Evolutionary conservation across 1,284 basidiomycete species (phyloP).

Genomic region (Boletus smithii): DNA sequence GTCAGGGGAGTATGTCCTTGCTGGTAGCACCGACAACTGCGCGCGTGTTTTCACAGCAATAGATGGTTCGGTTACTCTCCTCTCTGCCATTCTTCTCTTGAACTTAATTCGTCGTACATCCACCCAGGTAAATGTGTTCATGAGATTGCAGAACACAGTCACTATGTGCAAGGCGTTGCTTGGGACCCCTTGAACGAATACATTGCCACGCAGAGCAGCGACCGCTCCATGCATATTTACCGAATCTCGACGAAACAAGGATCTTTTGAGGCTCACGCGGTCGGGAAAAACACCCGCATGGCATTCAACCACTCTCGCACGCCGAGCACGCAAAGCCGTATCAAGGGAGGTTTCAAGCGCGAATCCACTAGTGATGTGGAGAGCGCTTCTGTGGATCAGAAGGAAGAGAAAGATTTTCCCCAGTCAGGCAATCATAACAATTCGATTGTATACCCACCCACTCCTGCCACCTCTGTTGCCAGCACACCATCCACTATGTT

Average conservation of each 20-base stretch:
- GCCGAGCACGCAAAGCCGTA: slow-evolving; percentile 48
- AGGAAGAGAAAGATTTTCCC: slow-evolving; percentile 31
- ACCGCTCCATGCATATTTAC: slow-evolving; percentile 89
- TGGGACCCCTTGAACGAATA: slow-evolving; percentile 96
- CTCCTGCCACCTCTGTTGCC: slow-evolving; percentile 59
- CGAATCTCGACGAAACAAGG: slow-evolving; percentile 74
- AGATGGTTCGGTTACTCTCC: slow-evolving; percentile 54
- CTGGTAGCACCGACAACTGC: slow-evolving; percentile 95
- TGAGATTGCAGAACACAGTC: slow-evolving; percentile 86
- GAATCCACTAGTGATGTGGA: slow-evolving; percentile 78
- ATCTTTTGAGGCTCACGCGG: slow-evolving; percentile 79
- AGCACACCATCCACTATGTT: slow-evolving; percentile 67
- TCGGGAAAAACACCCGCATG: slow-evolving; percentile 79
- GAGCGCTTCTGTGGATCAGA: slow-evolving; percentile 53
- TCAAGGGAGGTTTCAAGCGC: slow-evolving; percentile 51
- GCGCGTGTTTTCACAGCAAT: slow-evolving; percentile 79
- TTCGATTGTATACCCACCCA: slow-evolving; percentile 46
- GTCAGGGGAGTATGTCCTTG: slow-evolving; percentile 88
- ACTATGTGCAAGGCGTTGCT: slow-evolving; percentile 94
- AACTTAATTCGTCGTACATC: slow-evolving; percentile 7
- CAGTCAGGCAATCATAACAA: slow-evolving; percentile 24
- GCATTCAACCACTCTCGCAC: slow-evolving; percentile 64
- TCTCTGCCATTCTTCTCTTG: slow-evolving; percentile 1
- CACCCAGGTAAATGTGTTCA: slow-evolving; percentile 70
- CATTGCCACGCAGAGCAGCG: slow-evolving; percentile 91